Percentiles rank a stretch among this genome's conserved stretches.
These are phyloP conservation scores for Aureococcus anophagefferens DNA, from an alignment of 108 stramenopile genomes.

Conservation along the genomic window DNA sequence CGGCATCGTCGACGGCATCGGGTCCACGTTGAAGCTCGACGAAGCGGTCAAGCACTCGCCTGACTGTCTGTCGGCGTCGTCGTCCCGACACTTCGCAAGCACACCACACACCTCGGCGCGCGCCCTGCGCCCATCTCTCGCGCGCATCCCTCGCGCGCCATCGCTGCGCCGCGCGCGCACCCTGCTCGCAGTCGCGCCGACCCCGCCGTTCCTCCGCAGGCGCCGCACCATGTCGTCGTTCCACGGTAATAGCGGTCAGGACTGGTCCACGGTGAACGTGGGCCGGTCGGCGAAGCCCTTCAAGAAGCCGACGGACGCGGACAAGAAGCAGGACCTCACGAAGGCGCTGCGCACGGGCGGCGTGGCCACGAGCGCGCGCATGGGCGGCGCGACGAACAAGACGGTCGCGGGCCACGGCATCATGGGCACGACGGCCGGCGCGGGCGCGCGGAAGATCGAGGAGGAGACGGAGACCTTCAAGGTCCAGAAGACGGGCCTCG, in stretches of 20 bases:
- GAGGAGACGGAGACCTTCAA: neutral
- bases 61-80: too few species aligned
- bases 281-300: neutral
- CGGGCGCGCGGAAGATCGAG: neutral
- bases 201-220: too few species aligned
- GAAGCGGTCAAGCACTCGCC: too few species aligned
- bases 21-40: too few species aligned
- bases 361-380: neutral
- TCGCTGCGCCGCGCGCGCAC: too few species aligned
- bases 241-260: neutral
- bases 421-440: neutral
- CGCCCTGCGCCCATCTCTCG: too few species aligned
- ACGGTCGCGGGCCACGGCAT: neutral
- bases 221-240: neutral
- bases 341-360: neutral
- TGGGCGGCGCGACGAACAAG: neutral
- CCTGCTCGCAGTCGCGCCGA: too few species aligned
- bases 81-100: too few species aligned
- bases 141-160: too few species aligned
- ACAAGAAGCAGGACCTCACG: neutral
- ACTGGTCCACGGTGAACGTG: neutral
- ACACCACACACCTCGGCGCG: too few species aligned
- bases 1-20: too few species aligned
- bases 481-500: constrained; percentile 1
- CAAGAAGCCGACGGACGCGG: neutral